Conservation (phyloP, 345 rosid genomes). For the Kandelia obovata region DNA sequence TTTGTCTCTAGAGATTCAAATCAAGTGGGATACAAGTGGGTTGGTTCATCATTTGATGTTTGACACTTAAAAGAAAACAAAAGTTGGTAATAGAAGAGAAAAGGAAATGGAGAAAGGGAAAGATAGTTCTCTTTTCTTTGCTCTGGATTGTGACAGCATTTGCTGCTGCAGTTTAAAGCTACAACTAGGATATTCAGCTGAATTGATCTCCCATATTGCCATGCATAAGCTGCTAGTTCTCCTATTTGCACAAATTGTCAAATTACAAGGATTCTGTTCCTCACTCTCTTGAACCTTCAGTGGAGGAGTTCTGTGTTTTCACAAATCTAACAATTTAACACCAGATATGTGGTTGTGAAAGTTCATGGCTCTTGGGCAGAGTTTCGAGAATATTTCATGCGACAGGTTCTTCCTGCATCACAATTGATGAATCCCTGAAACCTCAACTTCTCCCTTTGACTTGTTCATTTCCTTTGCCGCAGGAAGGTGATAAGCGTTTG, state of each 20-base stretch:
- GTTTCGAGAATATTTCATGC: conserved; percentile 66
- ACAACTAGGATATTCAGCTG: too few species aligned
- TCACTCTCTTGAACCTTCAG: background rate
- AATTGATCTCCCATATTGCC: too few species aligned
- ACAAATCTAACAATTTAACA: background rate
- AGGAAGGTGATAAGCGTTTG: conserved; percentile 87
- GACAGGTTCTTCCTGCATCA: conserved; percentile 51
- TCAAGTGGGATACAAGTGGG: background rate
- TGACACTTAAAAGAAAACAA: background rate
- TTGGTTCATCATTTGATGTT: background rate
- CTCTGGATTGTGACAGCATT: too few species aligned
- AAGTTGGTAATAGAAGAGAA: background rate
- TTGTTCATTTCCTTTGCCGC: conserved; percentile 10
- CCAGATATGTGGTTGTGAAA: conserved; percentile 76
- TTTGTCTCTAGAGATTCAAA: background rate
- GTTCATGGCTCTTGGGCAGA: conserved; percentile 79
- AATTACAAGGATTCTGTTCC: background rate
- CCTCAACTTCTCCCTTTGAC: conserved; percentile 3
- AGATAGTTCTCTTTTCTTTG: too few species aligned
- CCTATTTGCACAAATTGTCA: background rate
- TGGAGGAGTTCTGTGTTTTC: conserved; percentile 26
- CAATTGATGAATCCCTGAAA: background rate
- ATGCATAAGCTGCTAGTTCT: background rate
- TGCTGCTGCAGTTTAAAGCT: too few species aligned
- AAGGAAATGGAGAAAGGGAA: too few species aligned